phyloP scores from a whole-genome alignment of 2,329 filamentous ascomycete species.

The Aureobasidium sp. region DNA sequence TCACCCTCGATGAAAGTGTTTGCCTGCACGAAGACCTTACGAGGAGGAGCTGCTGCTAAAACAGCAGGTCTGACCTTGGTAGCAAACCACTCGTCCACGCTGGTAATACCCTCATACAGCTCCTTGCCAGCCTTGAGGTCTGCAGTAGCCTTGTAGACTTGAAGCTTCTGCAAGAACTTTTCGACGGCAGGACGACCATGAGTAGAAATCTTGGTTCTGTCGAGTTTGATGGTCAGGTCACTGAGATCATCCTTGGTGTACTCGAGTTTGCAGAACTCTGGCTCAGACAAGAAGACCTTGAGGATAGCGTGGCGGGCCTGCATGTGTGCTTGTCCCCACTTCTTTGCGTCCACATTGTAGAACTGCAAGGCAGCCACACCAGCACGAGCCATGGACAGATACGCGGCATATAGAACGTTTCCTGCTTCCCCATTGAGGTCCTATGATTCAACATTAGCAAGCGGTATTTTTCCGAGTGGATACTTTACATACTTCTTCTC shows the following conservation, averaged over 20 bases:
- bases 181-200: constrained; percentile 76
- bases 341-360: constrained; percentile 84
- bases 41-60: constrained; percentile 67
- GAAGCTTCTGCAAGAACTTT: constrained; percentile 79
- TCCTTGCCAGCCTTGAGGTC: constrained; percentile 68
- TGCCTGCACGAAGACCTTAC: constrained; percentile 88
- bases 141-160: constrained; percentile 85
- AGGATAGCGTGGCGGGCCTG: constrained; percentile 87
- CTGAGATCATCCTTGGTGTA: constrained; percentile 58
- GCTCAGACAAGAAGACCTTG: constrained; percentile 71
- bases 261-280: constrained; percentile 75
- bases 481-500: constrained; percentile 36
- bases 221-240: constrained; percentile 72
- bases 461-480: too few species aligned
- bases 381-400: constrained; percentile 90
- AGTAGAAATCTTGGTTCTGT: constrained; percentile 77
- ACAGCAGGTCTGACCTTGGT: constrained; percentile 69
- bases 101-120: constrained; percentile 76
- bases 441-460: background rate
- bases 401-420: constrained; percentile 78
- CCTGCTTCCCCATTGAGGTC: constrained; percentile 71
- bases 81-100: constrained; percentile 79
- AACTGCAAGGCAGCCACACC: constrained; percentile 82
- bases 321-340: constrained; percentile 61
- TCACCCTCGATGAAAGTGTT: constrained; percentile 66